Evolutionary conservation across 345 rosid genomes (phyloP), one percentile per base, ranked within the genome.

Genomic region (Iberis pinnata): DNA sequence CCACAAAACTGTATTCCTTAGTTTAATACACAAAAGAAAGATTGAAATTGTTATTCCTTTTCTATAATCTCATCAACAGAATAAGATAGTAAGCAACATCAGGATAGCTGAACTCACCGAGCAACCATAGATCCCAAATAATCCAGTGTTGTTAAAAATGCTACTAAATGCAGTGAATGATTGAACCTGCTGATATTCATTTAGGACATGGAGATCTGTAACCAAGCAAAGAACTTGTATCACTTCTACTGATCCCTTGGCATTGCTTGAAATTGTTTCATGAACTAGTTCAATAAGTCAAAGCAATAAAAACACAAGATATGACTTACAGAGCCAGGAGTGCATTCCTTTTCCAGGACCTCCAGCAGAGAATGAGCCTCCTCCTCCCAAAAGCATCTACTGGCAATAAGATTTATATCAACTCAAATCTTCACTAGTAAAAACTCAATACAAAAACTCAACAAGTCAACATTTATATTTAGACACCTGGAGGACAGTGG

Each of bases 281-380:
- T 15, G 20, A 58, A 36, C 47, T 42, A 44, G 25, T 32, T 14
- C 15, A 14, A 33, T 24, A 17, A 14, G 18, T 39, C 9, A 50
- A 33, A 55, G n/a, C n/a, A 24, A 52, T 25, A 7, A 15, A 27
- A 31, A 31, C 19, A 14, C 29, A 16, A 20, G 1, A 39, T 15
- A 16, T 29, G 69, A 78, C 95, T 83, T 78, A 92, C 98, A 88
- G 12, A 85, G 77, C 69, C 90, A 75, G 7, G 97, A 85, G 56
- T 88, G 84, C 97, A 92, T 92, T 71, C 90, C 95, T 68, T 88
- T 92, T 48, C 98, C 98, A 9, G 98, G 98, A 43, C 98, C 97
- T 17, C 98, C 95, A 0, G 94, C 81, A 19, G 98, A 92, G 77
- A 92, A 92, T 49, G 98, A 88, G 55, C 98, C 94, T 65, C 97